Evolutionary conservation across 129 eudicot genomes (phyloP), one percentile per base, ranked within the genome.

Genomic region (Centaurea solstitialis): DNA sequence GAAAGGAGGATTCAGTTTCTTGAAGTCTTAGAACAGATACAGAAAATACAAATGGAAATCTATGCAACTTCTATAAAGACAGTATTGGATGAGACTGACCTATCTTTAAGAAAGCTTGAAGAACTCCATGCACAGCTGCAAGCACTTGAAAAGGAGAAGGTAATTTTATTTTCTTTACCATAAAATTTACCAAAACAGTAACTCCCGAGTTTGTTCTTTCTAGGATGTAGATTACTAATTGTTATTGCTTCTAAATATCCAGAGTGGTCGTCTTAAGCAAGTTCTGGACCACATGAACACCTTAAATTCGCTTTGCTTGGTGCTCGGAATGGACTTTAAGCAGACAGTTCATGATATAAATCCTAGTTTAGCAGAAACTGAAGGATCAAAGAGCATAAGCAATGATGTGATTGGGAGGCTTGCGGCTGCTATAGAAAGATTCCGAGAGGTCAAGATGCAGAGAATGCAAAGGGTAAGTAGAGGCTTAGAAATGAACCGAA

Each of bases 71-170:
- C 85, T n/a, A 70, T 66, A 26, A 82, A 72, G 53, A 66, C 72
- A 0, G 81, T 74, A 30, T 82, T 91, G 59, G 98, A 93, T 88
- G 97, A 93, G 79, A 80, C 84, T 72, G 98, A 96, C 82, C 72
- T 96, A 20, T 91, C 99, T 21, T 33, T 82, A 59, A 88, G 94
- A 84, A 91, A 82, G 79, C 93, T 91, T 26, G 98, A 96, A 80
- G 96, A 96, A 68, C 74, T 96, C 80, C 92, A 87, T 12, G 86
- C 39, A 68, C 92, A 93, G 43, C 80, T 93, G 73, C 93, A 88
- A 85, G 87, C 88, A 50, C 92, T 93, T 20, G 93, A 91, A 50
- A 93, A 84, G 69, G 99, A 96, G 39, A 96, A 96, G 99, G 99
- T 93, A 47, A 23, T 22, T 17, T 21, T 70, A 43, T 12, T 26